phyloP scores from a whole-genome alignment of 257 asterid species.

The Fraxinus anomala region DNA sequence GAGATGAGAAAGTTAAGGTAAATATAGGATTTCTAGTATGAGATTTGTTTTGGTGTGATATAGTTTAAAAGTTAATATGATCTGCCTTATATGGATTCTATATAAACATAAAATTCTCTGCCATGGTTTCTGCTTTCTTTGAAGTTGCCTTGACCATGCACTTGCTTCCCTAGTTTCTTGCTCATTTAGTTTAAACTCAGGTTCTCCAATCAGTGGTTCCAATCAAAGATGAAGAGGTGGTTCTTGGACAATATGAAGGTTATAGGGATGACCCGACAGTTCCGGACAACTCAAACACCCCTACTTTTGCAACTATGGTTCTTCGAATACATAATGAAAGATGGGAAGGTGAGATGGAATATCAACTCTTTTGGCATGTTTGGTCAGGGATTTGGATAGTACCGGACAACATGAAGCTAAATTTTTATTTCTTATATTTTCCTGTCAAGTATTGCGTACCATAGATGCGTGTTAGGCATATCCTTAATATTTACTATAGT shows the following conservation, averaged over 20 bases:
- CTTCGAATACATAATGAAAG: slow-evolving; percentile 79
- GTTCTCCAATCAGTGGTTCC: slow-evolving; percentile 95
- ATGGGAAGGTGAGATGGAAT: slow-evolving; percentile 80
- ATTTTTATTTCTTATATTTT: not conserved
- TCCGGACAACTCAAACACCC: slow-evolving; percentile 84
- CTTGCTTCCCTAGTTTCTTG: slow-evolving; percentile 16
- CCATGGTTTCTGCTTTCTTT: not conserved
- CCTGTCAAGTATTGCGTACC: not conserved
- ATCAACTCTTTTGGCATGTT: not conserved
- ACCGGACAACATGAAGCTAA: not conserved
- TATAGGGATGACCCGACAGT: slow-evolving; percentile 87
- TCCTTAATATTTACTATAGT: not conserved
- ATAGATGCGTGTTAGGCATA: not conserved
- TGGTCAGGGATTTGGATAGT: not conserved
- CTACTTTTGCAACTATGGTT: slow-evolving; percentile 77
- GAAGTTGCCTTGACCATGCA: not conserved
- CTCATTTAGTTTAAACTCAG: slow-evolving; percentile 40
- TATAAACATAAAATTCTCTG: not conserved
- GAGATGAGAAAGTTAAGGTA: slow-evolving; percentile 97
- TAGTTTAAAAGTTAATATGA: not conserved
- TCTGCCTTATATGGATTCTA: not conserved
- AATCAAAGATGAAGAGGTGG: slow-evolving; percentile 85
- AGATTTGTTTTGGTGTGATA: not conserved
- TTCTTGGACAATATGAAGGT: slow-evolving; percentile 96
- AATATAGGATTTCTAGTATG: slow-evolving; percentile 15